Evolutionary conservation across 352 stramenopile species (phyloP).

Genomic region (Phytopythium delawarense): DNA sequence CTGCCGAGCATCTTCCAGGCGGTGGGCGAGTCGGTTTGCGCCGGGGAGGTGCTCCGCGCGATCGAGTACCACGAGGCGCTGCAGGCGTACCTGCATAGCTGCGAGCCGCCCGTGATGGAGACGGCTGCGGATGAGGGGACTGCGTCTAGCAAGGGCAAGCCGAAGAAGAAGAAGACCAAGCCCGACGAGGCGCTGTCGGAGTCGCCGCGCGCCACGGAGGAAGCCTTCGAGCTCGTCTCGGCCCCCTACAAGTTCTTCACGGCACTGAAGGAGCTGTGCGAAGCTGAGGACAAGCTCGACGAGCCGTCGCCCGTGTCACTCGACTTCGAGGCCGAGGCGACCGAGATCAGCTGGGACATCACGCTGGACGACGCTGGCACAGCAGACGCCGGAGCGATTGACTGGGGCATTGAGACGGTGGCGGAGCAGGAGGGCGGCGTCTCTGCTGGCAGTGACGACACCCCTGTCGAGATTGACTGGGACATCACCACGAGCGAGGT

Average conservation of each 20-base stretch:
- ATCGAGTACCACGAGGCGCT: slow-evolving; percentile 63
- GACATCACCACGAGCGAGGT: slow-evolving; percentile 57
- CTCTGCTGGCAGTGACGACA: slow-evolving; percentile 18
- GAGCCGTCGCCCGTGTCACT: slow-evolving; percentile 7
- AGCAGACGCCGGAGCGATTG: slow-evolving; percentile 29
- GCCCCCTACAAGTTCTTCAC: slow-evolving; percentile 48
- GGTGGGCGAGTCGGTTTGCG: slow-evolving; percentile 40
- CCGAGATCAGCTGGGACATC: slow-evolving; percentile 75
- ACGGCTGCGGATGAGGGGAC: neutral
- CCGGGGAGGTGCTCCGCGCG: slow-evolving; percentile 29
- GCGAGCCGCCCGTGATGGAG: slow-evolving; percentile 30
- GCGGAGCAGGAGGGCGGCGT: slow-evolving; percentile 12
- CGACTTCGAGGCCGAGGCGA: slow-evolving; percentile 51
- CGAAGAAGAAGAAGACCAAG: slow-evolving; percentile 38
- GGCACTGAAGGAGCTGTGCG: slow-evolving; percentile 46
- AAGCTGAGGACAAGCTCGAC: slow-evolving; percentile 32
- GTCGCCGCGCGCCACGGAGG: slow-evolving; percentile 13
- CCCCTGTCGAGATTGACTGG: slow-evolving; percentile 68
- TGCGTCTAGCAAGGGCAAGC: slow-evolving; percentile 18
- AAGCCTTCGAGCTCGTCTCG: slow-evolving; percentile 33
- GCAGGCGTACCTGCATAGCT: slow-evolving; percentile 62
- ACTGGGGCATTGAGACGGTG: slow-evolving; percentile 64
- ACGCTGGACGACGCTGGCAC: slow-evolving; percentile 36
- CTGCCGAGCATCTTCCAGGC: slow-evolving; percentile 49
- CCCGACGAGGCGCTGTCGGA: slow-evolving; percentile 17